phyloP scores from a whole-genome alignment of 139 green algal species.

The Tetraselmis striata region DNA sequence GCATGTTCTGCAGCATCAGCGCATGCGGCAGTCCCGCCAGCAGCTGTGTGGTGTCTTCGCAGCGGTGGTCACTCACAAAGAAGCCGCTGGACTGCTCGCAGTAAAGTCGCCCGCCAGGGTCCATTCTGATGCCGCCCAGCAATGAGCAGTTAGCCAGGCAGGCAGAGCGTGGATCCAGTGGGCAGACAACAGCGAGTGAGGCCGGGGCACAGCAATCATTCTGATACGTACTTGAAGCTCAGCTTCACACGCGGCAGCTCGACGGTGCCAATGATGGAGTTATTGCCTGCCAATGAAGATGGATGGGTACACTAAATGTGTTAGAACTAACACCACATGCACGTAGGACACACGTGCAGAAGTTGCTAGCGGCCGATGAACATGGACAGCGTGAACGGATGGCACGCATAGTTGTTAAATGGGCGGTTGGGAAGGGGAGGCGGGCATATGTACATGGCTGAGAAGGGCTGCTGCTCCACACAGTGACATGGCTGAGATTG shows the following conservation, averaged over 20 bases:
- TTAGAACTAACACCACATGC: no score
- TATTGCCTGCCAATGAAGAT: not conserved
- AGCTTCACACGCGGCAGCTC: not conserved
- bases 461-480: not conserved
- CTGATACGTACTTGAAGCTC: not conserved
- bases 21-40: conserved; percentile 15
- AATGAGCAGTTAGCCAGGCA: not conserved
- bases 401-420: no score
- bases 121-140: not conserved
- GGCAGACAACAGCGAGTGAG: no score
- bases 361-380: no score
- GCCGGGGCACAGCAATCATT: no score
- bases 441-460: no score
- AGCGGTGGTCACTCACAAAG: conserved; percentile 3
- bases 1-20: conserved; percentile 14
- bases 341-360: no score
- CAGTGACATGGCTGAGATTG: not conserved
- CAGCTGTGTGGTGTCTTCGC: not conserved
- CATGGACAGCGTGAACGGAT: no score
- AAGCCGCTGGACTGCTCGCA: conserved; percentile 13
- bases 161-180: no score
- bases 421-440: no score
- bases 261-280: not conserved
- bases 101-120: not conserved
- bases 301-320: no score